Conservation (phyloP, 306 rosid species). For the Castanospermum australe region DNA sequence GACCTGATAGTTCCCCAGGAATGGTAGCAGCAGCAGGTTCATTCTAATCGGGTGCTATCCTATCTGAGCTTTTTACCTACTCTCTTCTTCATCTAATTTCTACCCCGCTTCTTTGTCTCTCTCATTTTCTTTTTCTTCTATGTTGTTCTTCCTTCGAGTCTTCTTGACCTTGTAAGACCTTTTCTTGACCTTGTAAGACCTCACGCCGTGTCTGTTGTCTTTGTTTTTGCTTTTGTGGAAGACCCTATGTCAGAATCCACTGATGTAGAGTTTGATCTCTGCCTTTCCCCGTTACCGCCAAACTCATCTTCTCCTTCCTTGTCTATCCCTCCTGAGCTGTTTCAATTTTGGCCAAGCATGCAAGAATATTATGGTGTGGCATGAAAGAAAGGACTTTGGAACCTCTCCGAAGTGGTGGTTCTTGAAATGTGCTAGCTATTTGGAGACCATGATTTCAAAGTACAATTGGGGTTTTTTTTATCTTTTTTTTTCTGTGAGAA, state of each 20-base stretch:
- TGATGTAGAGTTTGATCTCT: slow-evolving; percentile 37
- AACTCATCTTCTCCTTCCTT: slow-evolving; percentile 86
- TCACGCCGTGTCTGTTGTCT: slow-evolving; percentile 2
- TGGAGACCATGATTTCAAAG: slow-evolving; percentile 17
- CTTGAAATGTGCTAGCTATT: slow-evolving; percentile 19
- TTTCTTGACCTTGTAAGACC: slow-evolving; percentile 99
- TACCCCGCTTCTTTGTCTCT: background rate
- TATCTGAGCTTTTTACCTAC: slow-evolving; percentile 72
- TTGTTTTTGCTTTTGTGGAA: background rate
- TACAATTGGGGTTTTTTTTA: background rate
- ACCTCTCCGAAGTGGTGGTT: background rate
- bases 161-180: slow-evolving; percentile 99
- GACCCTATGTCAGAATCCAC: slow-evolving; percentile 29
- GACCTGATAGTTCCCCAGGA: slow-evolving; percentile 17
- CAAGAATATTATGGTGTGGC: background rate
- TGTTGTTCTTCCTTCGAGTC: background rate
- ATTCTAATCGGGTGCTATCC: slow-evolving; percentile 71
- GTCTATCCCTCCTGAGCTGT: slow-evolving; percentile 99
- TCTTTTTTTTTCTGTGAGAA: background rate
- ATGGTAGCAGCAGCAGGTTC: slow-evolving; percentile 4
- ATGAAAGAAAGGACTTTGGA: slow-evolving; percentile 9
- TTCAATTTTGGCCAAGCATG: slow-evolving; percentile 30
- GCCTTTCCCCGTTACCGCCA: slow-evolving; percentile 37
- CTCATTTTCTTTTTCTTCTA: background rate
- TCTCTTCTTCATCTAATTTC: slow-evolving; percentile 17